phyloP scores from a whole-genome alignment of 345 rosid species.

The Eucalyptus tenuipes region DNA sequence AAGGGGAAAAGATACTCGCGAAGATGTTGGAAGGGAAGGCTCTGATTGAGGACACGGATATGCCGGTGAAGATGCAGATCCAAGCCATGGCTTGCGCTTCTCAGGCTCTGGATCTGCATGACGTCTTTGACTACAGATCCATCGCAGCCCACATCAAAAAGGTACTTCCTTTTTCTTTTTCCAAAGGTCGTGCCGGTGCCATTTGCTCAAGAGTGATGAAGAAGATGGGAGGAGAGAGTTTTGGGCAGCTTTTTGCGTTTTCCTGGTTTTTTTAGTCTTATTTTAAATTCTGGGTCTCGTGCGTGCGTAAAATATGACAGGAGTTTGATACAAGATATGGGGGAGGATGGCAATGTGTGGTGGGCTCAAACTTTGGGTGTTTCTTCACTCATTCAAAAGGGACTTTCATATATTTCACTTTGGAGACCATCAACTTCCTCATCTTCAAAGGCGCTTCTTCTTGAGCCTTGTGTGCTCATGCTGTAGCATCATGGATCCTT shows the following conservation, averaged over 20 bases:
- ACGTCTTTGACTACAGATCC: constrained; percentile 24
- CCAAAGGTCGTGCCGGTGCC: not conserved
- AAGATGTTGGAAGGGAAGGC: constrained; percentile 45
- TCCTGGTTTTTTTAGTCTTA: not conserved
- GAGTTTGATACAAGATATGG: constrained; percentile 31
- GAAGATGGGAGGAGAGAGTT: not conserved
- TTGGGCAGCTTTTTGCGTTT: not conserved
- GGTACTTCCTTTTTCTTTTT: constrained; percentile 1
- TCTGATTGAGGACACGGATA: constrained; percentile 67
- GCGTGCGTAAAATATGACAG: not conserved
- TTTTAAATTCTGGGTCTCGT: not conserved
- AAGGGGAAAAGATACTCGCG: not conserved
- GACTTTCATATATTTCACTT: constrained; percentile 31
- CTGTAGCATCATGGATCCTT: not conserved
- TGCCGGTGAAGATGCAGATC: constrained; percentile 87
- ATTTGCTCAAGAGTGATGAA: not conserved
- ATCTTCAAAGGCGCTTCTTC: constrained; percentile 34
- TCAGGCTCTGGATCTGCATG: constrained; percentile 38
- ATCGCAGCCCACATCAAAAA: constrained; percentile 33
- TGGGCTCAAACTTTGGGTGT: constrained; percentile 38
- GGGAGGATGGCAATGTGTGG: constrained; percentile 44
- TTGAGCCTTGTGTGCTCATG: not conserved
- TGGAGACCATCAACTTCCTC: constrained; percentile 38
- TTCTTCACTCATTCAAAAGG: constrained; percentile 34
- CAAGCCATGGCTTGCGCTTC: constrained; percentile 87